Percentiles rank a stretch among this genome's conserved stretches.
Evolutionary conservation across 2,329 filamentous ascomycete genomes (phyloP).

Genomic region (Exophiala viscosa): DNA sequence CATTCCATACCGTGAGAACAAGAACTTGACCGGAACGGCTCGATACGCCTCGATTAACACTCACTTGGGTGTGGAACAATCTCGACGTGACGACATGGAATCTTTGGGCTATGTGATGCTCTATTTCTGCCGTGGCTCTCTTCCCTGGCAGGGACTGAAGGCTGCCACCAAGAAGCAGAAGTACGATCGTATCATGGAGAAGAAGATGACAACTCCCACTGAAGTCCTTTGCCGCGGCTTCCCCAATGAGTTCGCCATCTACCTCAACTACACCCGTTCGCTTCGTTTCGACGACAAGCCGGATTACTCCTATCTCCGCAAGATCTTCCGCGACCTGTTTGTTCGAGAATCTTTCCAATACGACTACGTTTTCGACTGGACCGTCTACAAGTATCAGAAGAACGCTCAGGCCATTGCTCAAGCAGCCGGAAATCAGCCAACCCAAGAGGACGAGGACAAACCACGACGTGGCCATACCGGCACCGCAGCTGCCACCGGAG

Average conservation of each 20-base stretch:
- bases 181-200: slow-evolving; percentile 99
- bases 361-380: slow-evolving; percentile 99
- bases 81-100: slow-evolving; percentile 98
- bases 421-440: slow-evolving; percentile 63
- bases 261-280: slow-evolving; percentile 97
- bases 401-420: slow-evolving; percentile 93
- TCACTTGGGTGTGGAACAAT: slow-evolving; percentile 96
- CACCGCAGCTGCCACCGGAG: slow-evolving; percentile 61
- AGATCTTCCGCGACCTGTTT: slow-evolving; percentile 99
- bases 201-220: slow-evolving; percentile 99
- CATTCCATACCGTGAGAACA: slow-evolving; percentile 99
- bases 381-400: slow-evolving; percentile 99
- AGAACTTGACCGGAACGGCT: slow-evolving; percentile 98
- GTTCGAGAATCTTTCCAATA: slow-evolving; percentile 99
- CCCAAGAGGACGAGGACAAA: slow-evolving; percentile 70
- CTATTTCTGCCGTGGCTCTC: slow-evolving; percentile 98
- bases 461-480: slow-evolving; percentile 61
- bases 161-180: slow-evolving; percentile 99
- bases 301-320: slow-evolving; percentile 98
- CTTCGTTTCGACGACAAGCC: slow-evolving; percentile 99
- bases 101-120: slow-evolving; percentile 99
- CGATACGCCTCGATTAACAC: slow-evolving; percentile 99
- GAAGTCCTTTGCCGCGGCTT: slow-evolving; percentile 97
- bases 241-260: slow-evolving; percentile 99
- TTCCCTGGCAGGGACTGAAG: slow-evolving; percentile 98